phyloP scores from a whole-genome alignment of 2,329 filamentous ascomycete genomes.

The Penicillium digitatum region DNA sequence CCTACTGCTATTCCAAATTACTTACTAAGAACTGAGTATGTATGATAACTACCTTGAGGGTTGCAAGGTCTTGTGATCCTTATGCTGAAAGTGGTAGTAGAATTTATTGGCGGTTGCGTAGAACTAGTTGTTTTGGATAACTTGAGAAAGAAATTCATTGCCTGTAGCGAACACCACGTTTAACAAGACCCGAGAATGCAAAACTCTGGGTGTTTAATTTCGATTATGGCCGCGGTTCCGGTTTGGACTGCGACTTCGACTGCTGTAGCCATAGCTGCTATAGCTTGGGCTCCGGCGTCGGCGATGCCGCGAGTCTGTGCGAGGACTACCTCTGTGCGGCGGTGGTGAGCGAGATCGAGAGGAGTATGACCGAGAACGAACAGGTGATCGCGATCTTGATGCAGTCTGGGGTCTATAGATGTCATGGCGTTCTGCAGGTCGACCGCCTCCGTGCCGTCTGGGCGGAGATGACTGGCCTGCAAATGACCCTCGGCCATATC shows the following conservation, averaged over 20 bases:
- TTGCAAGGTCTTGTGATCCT: background rate
- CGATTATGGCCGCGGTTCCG: constrained; percentile 46
- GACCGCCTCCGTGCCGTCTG: constrained; percentile 39
- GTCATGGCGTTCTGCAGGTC: constrained; percentile 48
- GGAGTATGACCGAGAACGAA: constrained; percentile 37
- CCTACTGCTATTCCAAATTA: background rate
- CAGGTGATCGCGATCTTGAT: constrained; percentile 47
- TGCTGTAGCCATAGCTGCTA: constrained; percentile 59
- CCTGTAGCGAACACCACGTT: background rate
- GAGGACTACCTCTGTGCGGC: constrained; percentile 33
- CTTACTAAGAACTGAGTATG: background rate
- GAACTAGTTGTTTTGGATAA: background rate
- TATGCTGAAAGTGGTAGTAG: background rate
- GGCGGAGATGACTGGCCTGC: constrained; percentile 30
- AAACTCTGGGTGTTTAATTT: constrained; percentile 5
- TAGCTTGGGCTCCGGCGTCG: constrained; percentile 60
- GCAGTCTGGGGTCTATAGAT: constrained; percentile 59
- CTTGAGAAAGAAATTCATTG: background rate
- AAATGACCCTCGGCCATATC: constrained; percentile 30
- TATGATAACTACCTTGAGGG: background rate
- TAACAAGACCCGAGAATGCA: background rate
- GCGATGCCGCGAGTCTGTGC: constrained; percentile 35
- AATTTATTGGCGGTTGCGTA: background rate
- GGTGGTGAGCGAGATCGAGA: constrained; percentile 44
- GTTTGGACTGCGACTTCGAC: constrained; percentile 47